These are phyloP conservation scores for Naganishia sp. DNA, from an alignment of 1,284 basidiomycete species.

Conservation along the genomic window DNA sequence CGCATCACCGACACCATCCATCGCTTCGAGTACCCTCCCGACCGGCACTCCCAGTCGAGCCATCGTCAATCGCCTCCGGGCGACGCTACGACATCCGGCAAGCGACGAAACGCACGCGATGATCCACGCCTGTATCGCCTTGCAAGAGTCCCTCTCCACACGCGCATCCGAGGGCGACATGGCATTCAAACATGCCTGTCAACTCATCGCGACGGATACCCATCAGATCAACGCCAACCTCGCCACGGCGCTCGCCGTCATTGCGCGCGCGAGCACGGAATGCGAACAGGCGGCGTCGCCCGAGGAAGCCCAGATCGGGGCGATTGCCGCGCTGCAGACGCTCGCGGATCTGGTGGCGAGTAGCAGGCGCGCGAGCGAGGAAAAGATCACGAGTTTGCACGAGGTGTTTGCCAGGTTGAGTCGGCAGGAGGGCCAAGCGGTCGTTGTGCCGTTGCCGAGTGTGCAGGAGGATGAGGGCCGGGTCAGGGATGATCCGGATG, in stretches of 20 bases:
- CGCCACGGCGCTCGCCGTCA: constrained; percentile 15
- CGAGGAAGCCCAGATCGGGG: constrained; percentile 20
- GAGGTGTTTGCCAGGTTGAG: constrained; percentile 7
- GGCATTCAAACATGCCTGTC: constrained; percentile 16
- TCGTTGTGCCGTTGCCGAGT: neutral
- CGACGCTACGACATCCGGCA: constrained; percentile 8
- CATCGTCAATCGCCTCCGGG: constrained; percentile 23
- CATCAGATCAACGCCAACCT: constrained; percentile 24
- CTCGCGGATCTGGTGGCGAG: constrained; percentile 15
- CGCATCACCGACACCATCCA: constrained; percentile 10
- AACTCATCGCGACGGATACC: constrained; percentile 21
- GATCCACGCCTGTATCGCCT: constrained; percentile 27
- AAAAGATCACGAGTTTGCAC: constrained; percentile 24
- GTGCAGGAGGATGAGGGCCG: constrained; percentile 7
- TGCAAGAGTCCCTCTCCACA: constrained; percentile 7
- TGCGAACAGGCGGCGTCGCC: constrained; percentile 18
- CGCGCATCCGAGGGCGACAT: neutral
- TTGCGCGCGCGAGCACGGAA: constrained; percentile 1
- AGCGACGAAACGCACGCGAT: constrained; percentile 22
- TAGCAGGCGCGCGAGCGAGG: constrained; percentile 17
- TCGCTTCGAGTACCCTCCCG: neutral
- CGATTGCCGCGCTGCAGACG: constrained; percentile 18
- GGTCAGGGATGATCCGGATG: neutral
- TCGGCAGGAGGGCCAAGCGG: too few relatives aligned
- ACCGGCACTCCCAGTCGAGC: constrained; percentile 25